Base-by-base conservation (phyloP, 73 alveolate species). In the Diophrys sp. region DNA sequence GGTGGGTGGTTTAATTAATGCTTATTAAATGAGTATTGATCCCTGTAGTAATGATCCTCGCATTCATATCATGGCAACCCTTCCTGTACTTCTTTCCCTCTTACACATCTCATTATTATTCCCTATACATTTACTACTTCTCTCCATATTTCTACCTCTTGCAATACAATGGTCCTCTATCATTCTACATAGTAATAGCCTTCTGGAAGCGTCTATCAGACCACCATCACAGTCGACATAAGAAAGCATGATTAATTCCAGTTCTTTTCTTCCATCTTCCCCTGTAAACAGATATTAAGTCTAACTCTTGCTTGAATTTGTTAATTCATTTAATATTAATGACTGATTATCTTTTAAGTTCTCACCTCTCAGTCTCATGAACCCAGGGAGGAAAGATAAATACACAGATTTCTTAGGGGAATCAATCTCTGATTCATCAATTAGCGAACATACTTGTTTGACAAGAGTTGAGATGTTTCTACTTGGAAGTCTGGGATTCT, bases 391-490 rank as follows among this genome's bases (percentile, higher is more conserved):
- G 75, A 81, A 81, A 29, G 80, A 56, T 0, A 81, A 26, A 2
- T 73, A 32, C 0, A 84, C 74, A 1, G 84, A 62, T 68, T 81
- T 81, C 44, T 70, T 73, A n/a, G 78, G 80, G 0, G 90, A 73
- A 24, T 81, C 90, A 18, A 73, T 34, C 33, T 34, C 33, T 14
- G 70, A 26, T 30, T 62, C 84, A 34, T 81, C 90, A 68, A 68
- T 68, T 1, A 79, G 24, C 14, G 74, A 2, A 57, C 87, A 79
- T 26, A 79, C 53, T 23, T 44, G 71, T 31, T 68, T 68, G 24
- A 68, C 31, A 1, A 68, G 55, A 24, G 2, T 68, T 2, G 75
- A 68, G 44, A 68, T 18, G 24, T 68, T 68, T 29, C 31, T 68
- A 1, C 2, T 2, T 26, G 75, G 75, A 26, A 68, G 55, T 68